These are phyloP conservation scores for Monotropa hypopitys DNA, from an alignment of 179 eudicot species.

Conservation along the genomic window DNA sequence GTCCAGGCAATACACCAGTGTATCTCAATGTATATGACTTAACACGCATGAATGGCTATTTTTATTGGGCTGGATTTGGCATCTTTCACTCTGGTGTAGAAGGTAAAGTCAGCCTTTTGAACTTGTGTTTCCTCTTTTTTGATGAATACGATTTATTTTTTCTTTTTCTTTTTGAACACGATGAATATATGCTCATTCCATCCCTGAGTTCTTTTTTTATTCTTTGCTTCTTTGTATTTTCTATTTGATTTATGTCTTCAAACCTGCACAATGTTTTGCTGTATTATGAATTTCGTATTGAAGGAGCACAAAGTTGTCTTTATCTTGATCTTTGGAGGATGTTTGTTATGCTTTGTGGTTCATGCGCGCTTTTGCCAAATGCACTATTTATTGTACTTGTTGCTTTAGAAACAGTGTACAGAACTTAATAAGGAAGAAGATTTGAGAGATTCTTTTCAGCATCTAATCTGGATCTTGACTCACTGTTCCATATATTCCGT, in stretches of 20 bases:
- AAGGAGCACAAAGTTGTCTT: background rate
- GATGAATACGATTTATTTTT: background rate
- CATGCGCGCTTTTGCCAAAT: no score
- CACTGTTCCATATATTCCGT: background rate
- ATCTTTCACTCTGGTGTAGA: slow-evolving; percentile 95
- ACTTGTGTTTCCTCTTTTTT: background rate
- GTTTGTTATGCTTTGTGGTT: background rate
- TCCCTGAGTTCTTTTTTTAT: no score
- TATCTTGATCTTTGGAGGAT: background rate
- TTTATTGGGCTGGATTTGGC: slow-evolving; percentile 92
- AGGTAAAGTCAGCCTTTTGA: slow-evolving; percentile 36
- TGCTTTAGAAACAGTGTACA: background rate
- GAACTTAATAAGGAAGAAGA: background rate
- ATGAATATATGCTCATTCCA: no score
- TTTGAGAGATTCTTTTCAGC: background rate
- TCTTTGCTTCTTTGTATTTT: background rate
- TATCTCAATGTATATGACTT: slow-evolving; percentile 82
- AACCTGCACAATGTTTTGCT: background rate
- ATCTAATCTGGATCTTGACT: background rate
- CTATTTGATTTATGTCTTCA: background rate
- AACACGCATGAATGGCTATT: slow-evolving; percentile 67
- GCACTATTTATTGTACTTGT: background rate
- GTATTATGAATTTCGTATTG: background rate
- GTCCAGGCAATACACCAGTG: slow-evolving; percentile 57
- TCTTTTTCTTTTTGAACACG: no score